Base-by-base conservation (phyloP, 2,329 filamentous ascomycete species). In the Dactylonectria macrodidyma region DNA sequence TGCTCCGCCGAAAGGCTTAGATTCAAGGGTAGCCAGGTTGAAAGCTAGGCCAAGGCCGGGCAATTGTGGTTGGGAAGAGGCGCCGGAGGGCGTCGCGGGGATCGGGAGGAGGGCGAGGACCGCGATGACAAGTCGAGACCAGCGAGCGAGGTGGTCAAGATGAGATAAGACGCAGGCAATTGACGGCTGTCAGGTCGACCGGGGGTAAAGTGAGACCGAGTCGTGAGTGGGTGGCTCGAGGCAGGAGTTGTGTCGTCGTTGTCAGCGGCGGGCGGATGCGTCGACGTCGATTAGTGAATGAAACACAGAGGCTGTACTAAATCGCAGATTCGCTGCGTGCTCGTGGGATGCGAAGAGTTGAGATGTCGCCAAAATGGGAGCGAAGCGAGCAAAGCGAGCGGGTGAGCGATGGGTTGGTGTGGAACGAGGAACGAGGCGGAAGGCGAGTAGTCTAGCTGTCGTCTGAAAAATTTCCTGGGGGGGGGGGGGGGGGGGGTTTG, bases 11-110 rank as follows among this genome's bases (percentile, higher is more conserved):
- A 88, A 86, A 75, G 85, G 80, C 79, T 86, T 86, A 71, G 87
- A 83, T 83, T 89, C 87, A 81, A 91, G 85, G 84, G 88, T 87
- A 79, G 83, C 83, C 90, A 91, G 88, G 80, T 83, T 91, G 89
- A 83, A 84, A 83, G 77, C 76, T 79, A 56, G 55, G 52, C 60
- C 67, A 52, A 48, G 63, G 71, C 59, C 64, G 54, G 62, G 67
- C 66, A 64, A 74, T 76, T 71, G 62, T 57, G 69, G 41, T 57
- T 69, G 44, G 44, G 47, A 56, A 65, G 51, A 50, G 44, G 59
- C 62, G 70, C 54, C 69, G 61, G 47, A 26, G 52, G 19, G 54
- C 16, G 65, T 66, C 52, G 59, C 59, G 58, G 61, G 56, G 47
- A 38, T 30, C 16, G 36, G 41, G 33, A 48, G 38, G 56, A 55